Conservation (phyloP, 495 filamentous ascomycete genomes). For the Rostrohypoxylon terebratum region DNA sequence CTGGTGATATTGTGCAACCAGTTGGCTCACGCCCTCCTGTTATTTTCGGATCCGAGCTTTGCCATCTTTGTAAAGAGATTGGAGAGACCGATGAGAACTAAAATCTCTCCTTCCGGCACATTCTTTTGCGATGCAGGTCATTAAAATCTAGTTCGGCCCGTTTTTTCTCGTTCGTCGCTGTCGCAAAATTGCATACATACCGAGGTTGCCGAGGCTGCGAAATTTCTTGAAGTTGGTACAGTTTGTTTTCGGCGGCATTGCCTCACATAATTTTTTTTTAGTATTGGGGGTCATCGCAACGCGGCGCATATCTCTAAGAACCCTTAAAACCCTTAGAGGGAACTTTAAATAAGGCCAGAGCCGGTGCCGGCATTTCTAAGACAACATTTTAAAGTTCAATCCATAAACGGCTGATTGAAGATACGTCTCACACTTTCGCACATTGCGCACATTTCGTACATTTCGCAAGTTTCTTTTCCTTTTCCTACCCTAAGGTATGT, state of each 20-base stretch:
- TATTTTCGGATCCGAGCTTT: slow-evolving; percentile 1
- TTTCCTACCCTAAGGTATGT: slow-evolving; percentile 44
- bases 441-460: background rate
- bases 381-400: slow-evolving; percentile 10
- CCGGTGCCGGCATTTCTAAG: background rate
- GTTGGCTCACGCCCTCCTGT: background rate
- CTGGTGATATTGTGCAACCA: slow-evolving; percentile 8
- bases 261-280: slow-evolving; percentile 22
- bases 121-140: slow-evolving; percentile 11
- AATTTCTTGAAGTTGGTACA: background rate
- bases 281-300: slow-evolving; percentile 7
- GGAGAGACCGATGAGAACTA: background rate
- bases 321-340: slow-evolving; percentile 18
- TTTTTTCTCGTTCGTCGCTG: slow-evolving; percentile 15
- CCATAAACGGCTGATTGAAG: background rate
- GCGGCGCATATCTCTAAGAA: slow-evolving; percentile 16
- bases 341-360: slow-evolving; percentile 16
- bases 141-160: slow-evolving; percentile 17
- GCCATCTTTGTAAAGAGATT: background rate
- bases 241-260: slow-evolving; percentile 6
- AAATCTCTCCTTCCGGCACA: slow-evolving; percentile 8
- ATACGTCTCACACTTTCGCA: background rate
- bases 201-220: slow-evolving; percentile 38
- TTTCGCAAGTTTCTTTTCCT: slow-evolving; percentile 1
- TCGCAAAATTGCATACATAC: slow-evolving; percentile 22